These are phyloP conservation scores for Mycosphaerella arachidis DNA, from an alignment of 2,329 filamentous ascomycete genomes.

Conservation along the genomic window DNA sequence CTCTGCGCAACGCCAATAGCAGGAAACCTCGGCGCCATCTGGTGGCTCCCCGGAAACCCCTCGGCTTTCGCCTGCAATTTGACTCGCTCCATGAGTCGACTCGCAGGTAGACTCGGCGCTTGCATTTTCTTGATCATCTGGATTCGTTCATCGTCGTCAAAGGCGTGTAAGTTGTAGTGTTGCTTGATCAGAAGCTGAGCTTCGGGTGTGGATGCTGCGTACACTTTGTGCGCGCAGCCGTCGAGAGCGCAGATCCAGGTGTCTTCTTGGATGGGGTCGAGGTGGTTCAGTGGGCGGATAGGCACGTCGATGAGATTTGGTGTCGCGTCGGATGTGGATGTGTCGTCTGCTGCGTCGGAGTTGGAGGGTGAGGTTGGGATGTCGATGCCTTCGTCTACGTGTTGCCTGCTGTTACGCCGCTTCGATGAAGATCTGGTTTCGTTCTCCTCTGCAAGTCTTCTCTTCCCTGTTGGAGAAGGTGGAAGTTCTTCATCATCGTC, in stretches of 20 bases:
- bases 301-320: constrained; percentile 9
- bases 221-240: constrained; percentile 61
- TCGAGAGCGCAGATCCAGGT: constrained; percentile 64
- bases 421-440: constrained; percentile 14
- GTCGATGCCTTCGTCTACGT: constrained; percentile 34
- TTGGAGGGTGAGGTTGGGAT: constrained; percentile 29
- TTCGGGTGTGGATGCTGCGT: constrained; percentile 54
- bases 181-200: constrained; percentile 55
- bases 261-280: constrained; percentile 38
- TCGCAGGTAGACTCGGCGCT: constrained; percentile 44
- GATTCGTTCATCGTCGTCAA: constrained; percentile 49
- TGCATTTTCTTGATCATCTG: constrained; percentile 53
- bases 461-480: constrained; percentile 20
- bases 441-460: constrained; percentile 10
- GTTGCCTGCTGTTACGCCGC: constrained; percentile 20
- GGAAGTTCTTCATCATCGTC: constrained; percentile 19
- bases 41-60: constrained; percentile 18
- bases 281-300: constrained; percentile 25
- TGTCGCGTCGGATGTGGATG: constrained; percentile 14
- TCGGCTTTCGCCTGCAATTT: constrained; percentile 28
- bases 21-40: constrained; percentile 9
- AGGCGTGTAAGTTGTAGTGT: constrained; percentile 60
- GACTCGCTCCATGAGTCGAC: constrained; percentile 45
- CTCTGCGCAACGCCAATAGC: not conserved
- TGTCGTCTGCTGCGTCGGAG: constrained; percentile 15